A percentile compares a stretch with the other conserved stretches of the same genome.
phyloP scores from a whole-genome alignment of 225 moss, liverwort and hornwort genomes.

The Neckera pumila region DNA sequence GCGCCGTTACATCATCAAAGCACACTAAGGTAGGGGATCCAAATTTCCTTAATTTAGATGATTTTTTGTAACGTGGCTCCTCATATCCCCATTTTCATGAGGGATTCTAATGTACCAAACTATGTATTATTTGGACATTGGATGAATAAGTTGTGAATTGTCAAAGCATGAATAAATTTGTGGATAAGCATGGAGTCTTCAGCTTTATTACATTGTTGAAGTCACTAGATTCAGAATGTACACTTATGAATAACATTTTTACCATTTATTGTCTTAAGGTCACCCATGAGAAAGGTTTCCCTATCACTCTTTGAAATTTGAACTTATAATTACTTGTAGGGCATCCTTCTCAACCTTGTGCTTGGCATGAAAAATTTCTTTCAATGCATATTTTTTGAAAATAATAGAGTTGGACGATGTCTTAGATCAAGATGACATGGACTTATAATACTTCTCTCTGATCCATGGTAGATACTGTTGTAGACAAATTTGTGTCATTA shows the following conservation, averaged over 20 bases:
- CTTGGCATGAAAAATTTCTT: background rate
- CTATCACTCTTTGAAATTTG: background rate
- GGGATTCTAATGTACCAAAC: background rate
- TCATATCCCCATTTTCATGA: too few species aligned
- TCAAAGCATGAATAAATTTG: background rate
- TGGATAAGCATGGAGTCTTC: too few species aligned
- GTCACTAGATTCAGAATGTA: background rate
- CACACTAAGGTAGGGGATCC: background rate
- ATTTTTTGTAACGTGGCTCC: background rate
- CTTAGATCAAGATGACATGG: background rate
- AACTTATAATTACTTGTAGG: background rate
- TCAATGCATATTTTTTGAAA: too few species aligned
- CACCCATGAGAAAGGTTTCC: background rate
- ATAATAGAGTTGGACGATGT: background rate
- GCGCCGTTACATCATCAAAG: constrained; percentile 61
- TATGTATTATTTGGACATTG: background rate
- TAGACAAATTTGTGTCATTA: background rate
- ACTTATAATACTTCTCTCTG: background rate
- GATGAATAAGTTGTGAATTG: background rate
- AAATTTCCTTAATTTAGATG: background rate
- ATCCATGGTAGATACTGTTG: background rate
- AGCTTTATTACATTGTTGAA: background rate
- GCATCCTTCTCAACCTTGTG: background rate
- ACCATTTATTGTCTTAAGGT: background rate
- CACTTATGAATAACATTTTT: background rate